Percentiles rank a stretch among this genome's conserved stretches.
Evolutionary conservation across 805 yeast genomes (phyloP).

Genomic region (Candida insectorum): DNA sequence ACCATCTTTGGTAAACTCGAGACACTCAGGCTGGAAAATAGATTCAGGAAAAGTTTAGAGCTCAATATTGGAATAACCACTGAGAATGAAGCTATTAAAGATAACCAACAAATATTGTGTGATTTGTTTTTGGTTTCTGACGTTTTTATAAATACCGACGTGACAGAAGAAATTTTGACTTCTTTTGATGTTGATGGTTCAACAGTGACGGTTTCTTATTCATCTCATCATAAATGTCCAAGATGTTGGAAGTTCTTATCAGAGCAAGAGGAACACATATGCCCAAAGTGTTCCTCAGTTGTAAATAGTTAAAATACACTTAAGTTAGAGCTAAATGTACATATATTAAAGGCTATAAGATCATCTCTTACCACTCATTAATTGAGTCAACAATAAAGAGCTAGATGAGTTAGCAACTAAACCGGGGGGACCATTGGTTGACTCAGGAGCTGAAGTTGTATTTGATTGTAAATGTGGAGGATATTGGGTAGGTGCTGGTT

Average conservation of each 20-base stretch:
- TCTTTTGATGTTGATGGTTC: slow-evolving; percentile 16
- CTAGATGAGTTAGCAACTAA: slow-evolving; percentile 46
- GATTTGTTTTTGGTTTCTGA: slow-evolving; percentile 64
- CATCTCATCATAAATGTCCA: slow-evolving; percentile 68
- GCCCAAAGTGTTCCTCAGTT: slow-evolving; percentile 60
- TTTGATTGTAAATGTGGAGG: slow-evolving; percentile 17
- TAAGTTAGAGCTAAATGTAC: too few relatives aligned
- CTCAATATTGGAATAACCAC: slow-evolving; percentile 37
- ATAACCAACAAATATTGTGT: slow-evolving; percentile 23
- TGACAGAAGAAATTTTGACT: slow-evolving; percentile 6
- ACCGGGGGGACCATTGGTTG: slow-evolving; percentile 11
- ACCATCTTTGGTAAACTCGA: slow-evolving; percentile 52
- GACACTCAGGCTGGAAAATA: slow-evolving; percentile 49
- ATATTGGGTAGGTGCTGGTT: slow-evolving; percentile 16
- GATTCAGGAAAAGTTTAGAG: slow-evolving; percentile 58
- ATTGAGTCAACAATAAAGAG: slow-evolving; percentile 77
- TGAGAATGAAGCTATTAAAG: slow-evolving; percentile 7
- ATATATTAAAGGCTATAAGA: too few relatives aligned
- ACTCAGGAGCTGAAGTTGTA: slow-evolving; percentile 28
- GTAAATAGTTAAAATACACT: too few relatives aligned
- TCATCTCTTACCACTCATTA: slow-evolving; percentile 72
- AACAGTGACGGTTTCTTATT: slow-evolving; percentile 36
- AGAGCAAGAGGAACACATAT: slow-evolving; percentile 47
- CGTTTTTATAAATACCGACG: slow-evolving; percentile 34
- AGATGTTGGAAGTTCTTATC: slow-evolving; percentile 89